Base-by-base conservation (phyloP, 331 rosid species). In the Saraca asoca region DNA sequence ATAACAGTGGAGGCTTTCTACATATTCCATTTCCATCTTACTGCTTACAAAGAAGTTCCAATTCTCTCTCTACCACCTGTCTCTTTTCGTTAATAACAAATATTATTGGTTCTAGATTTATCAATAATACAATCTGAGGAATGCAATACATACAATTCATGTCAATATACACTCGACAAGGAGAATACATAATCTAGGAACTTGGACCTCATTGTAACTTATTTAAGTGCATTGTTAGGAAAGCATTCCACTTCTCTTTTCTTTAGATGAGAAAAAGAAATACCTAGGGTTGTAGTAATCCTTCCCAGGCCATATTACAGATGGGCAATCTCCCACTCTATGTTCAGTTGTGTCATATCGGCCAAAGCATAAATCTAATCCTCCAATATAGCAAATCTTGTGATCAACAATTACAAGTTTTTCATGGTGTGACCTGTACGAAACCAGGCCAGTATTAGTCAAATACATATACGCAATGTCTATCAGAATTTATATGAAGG, bases 241-340 rank as follows among this genome's bases (percentile, higher is more conserved):
- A 44, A 51, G 8, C 5, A 19, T 5, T 54, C 18, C 31, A 55
- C 15, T 17, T 24, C 29, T 8, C 43, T 35, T 19, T 37, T 73
- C 12, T 17, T n/a, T 49, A 66, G 68, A 29, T 68, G 72, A 52
- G 51, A 60, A 69, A 38, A 58, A 54, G 39, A 68, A 51, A 58
- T 76, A 94, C 99, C 99, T 84, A 9, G 99, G 99, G 74, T 94
- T 94, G 85, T 94, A 94, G 70, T 94, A 94, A 80, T 94, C 99
- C 78, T 94, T 94, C 69, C 99, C 99, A 12, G 97, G 97, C 99
- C 99, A 94, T 57, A 82, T 61, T 33, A 64, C 69, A 68, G 99
- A 76, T 65, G 95, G 96, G 48, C 60, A 75, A 81, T 94, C 99
- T 35, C 96, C 96, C 62, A 94, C 99, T 81, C 67, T 80, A 71